Base-by-base conservation (phyloP, 768 basidiomycete genomes). In the Boletellus ananiceps region DNA sequence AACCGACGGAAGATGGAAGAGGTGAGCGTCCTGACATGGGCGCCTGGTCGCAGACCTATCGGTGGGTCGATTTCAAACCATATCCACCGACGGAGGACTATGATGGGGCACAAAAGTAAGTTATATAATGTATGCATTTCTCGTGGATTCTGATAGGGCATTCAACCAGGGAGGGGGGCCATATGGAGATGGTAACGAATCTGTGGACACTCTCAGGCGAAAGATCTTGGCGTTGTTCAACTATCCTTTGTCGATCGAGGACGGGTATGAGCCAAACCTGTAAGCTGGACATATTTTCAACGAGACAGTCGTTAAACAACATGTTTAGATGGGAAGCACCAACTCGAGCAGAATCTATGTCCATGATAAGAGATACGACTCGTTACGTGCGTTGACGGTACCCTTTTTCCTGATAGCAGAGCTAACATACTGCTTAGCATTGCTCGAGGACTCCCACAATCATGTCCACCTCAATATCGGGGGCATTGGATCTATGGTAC, bases 361-460 rank as follows among this genome's bases (percentile, higher is more conserved):
- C 11, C 29, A 3, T 7, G 29, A 29, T 6, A 11, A 29, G 8
- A 29, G 29, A 8, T 29, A 29, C 3, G 29, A 29, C 1, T 1
- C 29, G 29, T 11, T 29, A 29, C 29, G 29, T 29, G 29, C 7
- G 29, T 29, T 29, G 8, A 29, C 4, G 29, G 11, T 11, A 29
- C 11, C 1, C 8, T 29, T 29, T 29, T 11, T 7, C 5, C 7
- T 29, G 8, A 3, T 29, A 2, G 11, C 11, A 29, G 29, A 29
- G 29, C 31, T 57, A 3, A 60, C 14, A 0, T 42, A 0, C 36
- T n/a, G 8, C 29, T 5, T 38, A 60, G 58, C 55, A 2, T 57
- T 55, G 9, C 0, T 60, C 13, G 58, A 60, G 37, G 59, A 61
- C 31, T 16, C 58, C 29, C 58, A 60, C 2, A 61, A 60, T 44